Evolutionary conservation across 2,329 filamentous ascomycete genomes (phyloP).

Genomic region (Canariomyces notabilis): DNA sequence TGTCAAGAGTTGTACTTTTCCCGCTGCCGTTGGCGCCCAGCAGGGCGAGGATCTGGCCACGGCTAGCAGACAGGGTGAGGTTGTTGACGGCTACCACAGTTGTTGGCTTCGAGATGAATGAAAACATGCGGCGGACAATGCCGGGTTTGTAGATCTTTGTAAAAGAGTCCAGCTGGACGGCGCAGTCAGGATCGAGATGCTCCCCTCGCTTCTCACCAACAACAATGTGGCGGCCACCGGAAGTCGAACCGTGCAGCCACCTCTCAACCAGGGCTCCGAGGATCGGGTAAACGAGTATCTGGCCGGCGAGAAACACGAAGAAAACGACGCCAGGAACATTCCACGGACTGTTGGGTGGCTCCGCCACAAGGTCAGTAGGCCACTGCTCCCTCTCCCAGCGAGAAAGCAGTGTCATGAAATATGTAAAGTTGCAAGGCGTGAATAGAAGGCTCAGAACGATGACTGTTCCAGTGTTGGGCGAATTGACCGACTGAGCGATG

Average conservation of each 20-base stretch:
- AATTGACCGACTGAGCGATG: constrained; percentile 68
- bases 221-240: constrained; percentile 51
- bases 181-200: constrained; percentile 38
- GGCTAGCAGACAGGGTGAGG: constrained; percentile 64
- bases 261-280: constrained; percentile 71
- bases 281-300: constrained; percentile 72
- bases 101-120: constrained; percentile 43
- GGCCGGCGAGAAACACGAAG: constrained; percentile 71
- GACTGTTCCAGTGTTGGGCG: constrained; percentile 58
- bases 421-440: constrained; percentile 82
- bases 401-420: constrained; percentile 70
- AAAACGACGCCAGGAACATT: constrained; percentile 67
- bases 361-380: constrained; percentile 55
- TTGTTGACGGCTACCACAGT: constrained; percentile 74
- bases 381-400: constrained; percentile 63
- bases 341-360: constrained; percentile 63
- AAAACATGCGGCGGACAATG: constrained; percentile 51
- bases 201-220: constrained; percentile 28
- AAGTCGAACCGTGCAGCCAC: constrained; percentile 69
- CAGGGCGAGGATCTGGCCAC: constrained; percentile 79
- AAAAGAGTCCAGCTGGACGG: constrained; percentile 67
- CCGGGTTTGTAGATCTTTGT: constrained; percentile 73
- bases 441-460: constrained; percentile 71
- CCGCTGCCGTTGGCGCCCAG: constrained; percentile 87
- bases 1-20: constrained; percentile 84